Evolutionary conservation across 352 stramenopile genomes (phyloP), one percentile per base, ranked within the genome.

Genomic region (Aphanomyces astaci): DNA sequence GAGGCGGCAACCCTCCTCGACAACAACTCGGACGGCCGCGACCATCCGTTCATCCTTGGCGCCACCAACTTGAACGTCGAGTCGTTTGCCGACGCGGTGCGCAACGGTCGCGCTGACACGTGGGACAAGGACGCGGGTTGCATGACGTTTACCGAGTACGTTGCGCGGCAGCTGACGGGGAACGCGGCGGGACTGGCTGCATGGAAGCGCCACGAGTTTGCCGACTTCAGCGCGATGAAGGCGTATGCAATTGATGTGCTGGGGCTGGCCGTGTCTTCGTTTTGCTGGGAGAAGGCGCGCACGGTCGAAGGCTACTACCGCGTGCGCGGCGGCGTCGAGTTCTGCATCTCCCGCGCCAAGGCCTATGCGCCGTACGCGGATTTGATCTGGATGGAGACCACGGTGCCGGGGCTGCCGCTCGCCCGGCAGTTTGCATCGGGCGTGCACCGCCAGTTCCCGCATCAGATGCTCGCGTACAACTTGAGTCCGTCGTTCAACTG

Each of bases 381-480:
- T 74, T 78, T 98, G 57, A 97, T 99, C 74, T 99, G 97, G 97
- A 99, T 98, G 95, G 97, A 99, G 78, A 99, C 96, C 17, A 87
- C 83, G 33, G 90, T 95, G 64, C 96, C 97, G n/a, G 89, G 88
- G 62, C 87, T 99, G 66, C 78, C 82, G n/a, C 91, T 98, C 73
- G 95, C 96, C 13, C 86, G 86, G 62, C 89, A 89, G 46, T 99
- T 99, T 68, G 92, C 92, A 19, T 79, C 98, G 22, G 94, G 93
- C 49, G 88, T 99, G 22, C 96, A 97, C 71, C 75, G 84, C 19
- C 86, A 89, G 46, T 75, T 92, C 36, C 96, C 96, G 13, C 84
- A 98, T 76, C 92, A 98, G 75, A 98, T 98, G 94, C 87, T 99
- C 68, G 95, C 96, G 57, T 99, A 99, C 88, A 99, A 99, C 84